These are phyloP conservation scores for Incumbomyces lentus DNA, from an alignment of 2,329 filamentous ascomycete species.

Conservation along the genomic window DNA sequence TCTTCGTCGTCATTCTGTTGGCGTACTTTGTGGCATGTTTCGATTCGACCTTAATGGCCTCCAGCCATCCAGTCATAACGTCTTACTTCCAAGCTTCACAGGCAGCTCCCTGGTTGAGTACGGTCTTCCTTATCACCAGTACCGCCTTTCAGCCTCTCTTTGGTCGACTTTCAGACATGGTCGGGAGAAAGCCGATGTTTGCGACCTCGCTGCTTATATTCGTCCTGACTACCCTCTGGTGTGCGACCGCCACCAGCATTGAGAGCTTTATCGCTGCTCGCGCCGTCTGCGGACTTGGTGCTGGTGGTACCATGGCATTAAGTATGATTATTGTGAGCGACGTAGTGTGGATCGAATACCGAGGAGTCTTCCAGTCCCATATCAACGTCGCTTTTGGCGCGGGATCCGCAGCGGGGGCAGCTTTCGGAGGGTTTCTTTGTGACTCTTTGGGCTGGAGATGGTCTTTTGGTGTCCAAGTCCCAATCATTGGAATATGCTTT, in stretches of 20 bases:
- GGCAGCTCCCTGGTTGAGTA: slow-evolving; percentile 71
- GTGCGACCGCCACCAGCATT: slow-evolving; percentile 55
- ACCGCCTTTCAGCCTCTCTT: slow-evolving; percentile 68
- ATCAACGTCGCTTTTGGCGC: slow-evolving; percentile 62
- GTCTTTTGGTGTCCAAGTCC: slow-evolving; percentile 62
- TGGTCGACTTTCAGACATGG: slow-evolving; percentile 59
- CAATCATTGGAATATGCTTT: slow-evolving; percentile 52
- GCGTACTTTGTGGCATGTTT: slow-evolving; percentile 52
- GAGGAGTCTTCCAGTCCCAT: slow-evolving; percentile 64
- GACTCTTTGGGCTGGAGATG: slow-evolving; percentile 68
- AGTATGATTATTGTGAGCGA: slow-evolving; percentile 49
- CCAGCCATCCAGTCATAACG: slow-evolving; percentile 68
- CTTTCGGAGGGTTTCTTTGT: slow-evolving; percentile 59
- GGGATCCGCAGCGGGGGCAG: slow-evolving; percentile 59
- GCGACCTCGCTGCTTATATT: slow-evolving; percentile 56
- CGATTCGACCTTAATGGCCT: slow-evolving; percentile 72
- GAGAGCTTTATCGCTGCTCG: slow-evolving; percentile 56
- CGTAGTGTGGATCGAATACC: slow-evolving; percentile 56
- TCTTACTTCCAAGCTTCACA: slow-evolving; percentile 69
- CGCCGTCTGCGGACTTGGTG: slow-evolving; percentile 52
- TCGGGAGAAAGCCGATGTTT: slow-evolving; percentile 49
- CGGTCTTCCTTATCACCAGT: slow-evolving; percentile 67
- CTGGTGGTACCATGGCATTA: slow-evolving; percentile 59
- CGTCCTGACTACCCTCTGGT: slow-evolving; percentile 51
- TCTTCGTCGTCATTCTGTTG: slow-evolving; percentile 49